A percentile compares a stretch with the other conserved stretches of the same genome.
phyloP scores from a whole-genome alignment of 768 basidiomycete species.

The Leccinellum rugosiceps region DNA sequence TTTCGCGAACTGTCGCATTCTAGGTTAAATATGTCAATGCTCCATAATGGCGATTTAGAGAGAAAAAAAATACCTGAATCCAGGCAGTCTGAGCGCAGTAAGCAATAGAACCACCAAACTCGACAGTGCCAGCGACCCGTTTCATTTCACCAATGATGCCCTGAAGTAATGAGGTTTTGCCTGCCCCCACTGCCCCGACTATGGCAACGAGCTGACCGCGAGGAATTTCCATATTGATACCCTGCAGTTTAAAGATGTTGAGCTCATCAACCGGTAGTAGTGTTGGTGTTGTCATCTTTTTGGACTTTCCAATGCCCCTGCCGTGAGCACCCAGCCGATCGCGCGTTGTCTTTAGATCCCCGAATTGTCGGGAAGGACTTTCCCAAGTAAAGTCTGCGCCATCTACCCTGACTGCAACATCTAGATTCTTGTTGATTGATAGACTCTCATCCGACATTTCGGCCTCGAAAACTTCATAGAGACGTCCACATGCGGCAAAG shows the following conservation, averaged over 20 bases:
- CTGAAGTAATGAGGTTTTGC: conserved; percentile 64
- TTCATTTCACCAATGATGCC: conserved; percentile 85
- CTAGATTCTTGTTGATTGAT: conserved; percentile 49
- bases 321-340: conserved; percentile 2
- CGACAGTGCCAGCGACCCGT: conserved; percentile 57
- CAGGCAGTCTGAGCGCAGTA: conserved; percentile 89
- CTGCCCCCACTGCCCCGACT: conserved; percentile 66
- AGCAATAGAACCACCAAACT: conserved; percentile 72
- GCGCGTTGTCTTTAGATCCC: conserved; percentile 21
- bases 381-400: conserved; percentile 88
- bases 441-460: conserved; percentile 66
- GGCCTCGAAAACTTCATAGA: conserved; percentile 80
- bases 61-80: conserved; percentile 60
- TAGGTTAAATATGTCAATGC: conserved; percentile 20
- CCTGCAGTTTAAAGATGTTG: conserved; percentile 58
- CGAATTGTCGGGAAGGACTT: conserved; percentile 54
- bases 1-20: conserved; percentile 86
- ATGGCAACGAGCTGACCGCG: conserved; percentile 79
- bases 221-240: conserved; percentile 67
- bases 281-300: conserved; percentile 17
- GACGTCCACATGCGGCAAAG: conserved; percentile 69
- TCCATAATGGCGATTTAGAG: not conserved
- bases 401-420: conserved; percentile 64
- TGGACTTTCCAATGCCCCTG: conserved; percentile 12
- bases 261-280: conserved; percentile 35